Evolutionary conservation across 2,329 filamentous ascomycete genomes (phyloP), one percentile per base, ranked within the genome.

Genomic region (Pezizomycotina sp.): DNA sequence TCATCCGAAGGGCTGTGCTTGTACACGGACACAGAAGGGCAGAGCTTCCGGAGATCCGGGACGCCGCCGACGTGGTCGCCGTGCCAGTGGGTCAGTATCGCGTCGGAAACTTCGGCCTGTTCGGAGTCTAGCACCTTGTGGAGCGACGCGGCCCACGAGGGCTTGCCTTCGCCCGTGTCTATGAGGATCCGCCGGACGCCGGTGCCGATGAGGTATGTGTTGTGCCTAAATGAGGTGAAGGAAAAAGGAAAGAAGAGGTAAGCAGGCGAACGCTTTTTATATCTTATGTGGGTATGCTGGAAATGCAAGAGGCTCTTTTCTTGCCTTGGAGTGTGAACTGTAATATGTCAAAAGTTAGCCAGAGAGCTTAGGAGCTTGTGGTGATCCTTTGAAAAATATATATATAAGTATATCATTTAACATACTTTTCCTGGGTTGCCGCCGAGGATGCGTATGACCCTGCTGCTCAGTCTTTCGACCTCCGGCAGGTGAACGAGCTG

Each of bases 31-130:
- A 68, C 71, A 12, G 64, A 53, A 0, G 79, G 76, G n/a, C 65
- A 78, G 15, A 76, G 53, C 9, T 60, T 56, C 12, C 74, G 60
- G 1, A 93, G 62, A 50, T 91, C 73, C 2, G 60, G 55, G 15
- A 93, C 68, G 5, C 89, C 89, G 15, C 74, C 70, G 5, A 74
- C 67, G 53, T 98, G 89, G 53, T 98, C 89, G 26, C 62, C 68
- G 54, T 98, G 89, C 82, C 84, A 92, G 56, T 98, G 89, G 0
- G 84, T 91, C 31, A 98, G 63, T 14, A 98, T 63, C 0, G 74
- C 73, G 12, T 65, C 61, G n/a, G 70, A 63, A 15, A 95, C 62
- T 0, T 63, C 68, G 13, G 77, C 76, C 15, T 73, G 66, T 54
- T 92, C 79, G 15, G 70, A 59, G 5, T 62, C 56, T 2, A 95